Evolutionary conservation across 805 yeast species (phyloP), one percentile per base, ranked within the genome.

Genomic region (Debaryomyces castellii): DNA sequence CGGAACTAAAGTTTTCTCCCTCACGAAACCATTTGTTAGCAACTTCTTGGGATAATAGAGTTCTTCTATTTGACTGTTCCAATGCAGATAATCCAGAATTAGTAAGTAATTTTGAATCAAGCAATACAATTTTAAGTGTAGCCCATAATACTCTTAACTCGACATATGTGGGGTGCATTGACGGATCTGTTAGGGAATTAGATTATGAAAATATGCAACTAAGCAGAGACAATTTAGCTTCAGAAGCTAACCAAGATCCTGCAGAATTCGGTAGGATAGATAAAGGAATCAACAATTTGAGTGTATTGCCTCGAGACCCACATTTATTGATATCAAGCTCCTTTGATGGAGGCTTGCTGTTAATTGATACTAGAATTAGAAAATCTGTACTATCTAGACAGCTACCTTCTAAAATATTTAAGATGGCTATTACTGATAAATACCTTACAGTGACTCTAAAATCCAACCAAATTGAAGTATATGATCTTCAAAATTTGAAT

Each of bases 11-110:
- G 41, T 74, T 76, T 57, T 60, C 76, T 2, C 71, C 72, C 2
- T 14, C 35, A 3, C 47, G 51, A 9, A 44, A 55, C n/a, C 71
- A 72, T 41, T 63, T 83, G 11, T 58, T 79, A 3, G 78, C 71
- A 1, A 69, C 84, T 2, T 67, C 83, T 0, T 84, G 89, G 88
- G 87, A 82, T 51, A 75, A 79, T 3, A 55, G 67, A 3, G 55
- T 81, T 0, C 55, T 70, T 4, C 59, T 80, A 3, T 82, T 74
- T 54, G 73, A 74, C 47, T 53, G 55, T 35, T 59, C 67, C 1
- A 58, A 60, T 20, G 23, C 44, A 8, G 32, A 43, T 12, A 46
- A 52, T 18, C 40, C 49, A 1, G 47, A 51, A 18, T 43, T 50
- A 3, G 50, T 45, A 4, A 39, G 49, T 11, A 35, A 43, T 37